Evolutionary conservation across 805 yeast genomes (phyloP).

Genomic region (Saccharomycopsis olivae): DNA sequence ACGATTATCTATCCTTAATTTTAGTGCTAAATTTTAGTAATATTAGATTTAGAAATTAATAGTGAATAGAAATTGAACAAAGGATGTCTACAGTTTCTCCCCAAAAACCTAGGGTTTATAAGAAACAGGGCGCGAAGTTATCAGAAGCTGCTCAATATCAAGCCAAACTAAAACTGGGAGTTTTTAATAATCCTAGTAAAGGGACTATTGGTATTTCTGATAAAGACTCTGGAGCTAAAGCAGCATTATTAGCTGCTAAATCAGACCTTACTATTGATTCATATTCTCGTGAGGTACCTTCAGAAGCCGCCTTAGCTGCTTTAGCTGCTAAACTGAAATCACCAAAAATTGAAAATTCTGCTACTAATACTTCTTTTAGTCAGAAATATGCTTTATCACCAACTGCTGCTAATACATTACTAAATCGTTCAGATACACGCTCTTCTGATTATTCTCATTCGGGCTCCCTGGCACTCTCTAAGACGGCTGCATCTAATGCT

Average conservation of each 20-base stretch:
- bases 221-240: slow-evolving; percentile 52
- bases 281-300: slow-evolving; percentile 28
- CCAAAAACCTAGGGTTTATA: slow-evolving; percentile 35
- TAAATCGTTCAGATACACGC: neutral
- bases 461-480: neutral
- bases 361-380: neutral
- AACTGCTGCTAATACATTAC: neutral
- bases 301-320: slow-evolving; percentile 64
- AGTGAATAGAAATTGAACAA: too few species aligned
- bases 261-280: slow-evolving; percentile 54
- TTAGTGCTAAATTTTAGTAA: too few species aligned
- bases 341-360: too few species aligned
- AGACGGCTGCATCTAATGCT: neutral
- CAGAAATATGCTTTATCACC: neutral
- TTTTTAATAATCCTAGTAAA: slow-evolving; percentile 40
- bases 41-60: too few species aligned
- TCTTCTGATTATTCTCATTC: too few species aligned
- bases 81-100: slow-evolving; percentile 11
- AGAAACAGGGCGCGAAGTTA: slow-evolving; percentile 58
- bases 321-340: slow-evolving; percentile 29
- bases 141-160: slow-evolving; percentile 67
- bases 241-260: slow-evolving; percentile 65
- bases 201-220: slow-evolving; percentile 52
- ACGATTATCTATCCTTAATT: too few species aligned
- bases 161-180: slow-evolving; percentile 62